Evolutionary conservation across 148 eudicot genomes (phyloP), one percentile per base, ranked within the genome.

Genomic region (Cornus controversa): DNA sequence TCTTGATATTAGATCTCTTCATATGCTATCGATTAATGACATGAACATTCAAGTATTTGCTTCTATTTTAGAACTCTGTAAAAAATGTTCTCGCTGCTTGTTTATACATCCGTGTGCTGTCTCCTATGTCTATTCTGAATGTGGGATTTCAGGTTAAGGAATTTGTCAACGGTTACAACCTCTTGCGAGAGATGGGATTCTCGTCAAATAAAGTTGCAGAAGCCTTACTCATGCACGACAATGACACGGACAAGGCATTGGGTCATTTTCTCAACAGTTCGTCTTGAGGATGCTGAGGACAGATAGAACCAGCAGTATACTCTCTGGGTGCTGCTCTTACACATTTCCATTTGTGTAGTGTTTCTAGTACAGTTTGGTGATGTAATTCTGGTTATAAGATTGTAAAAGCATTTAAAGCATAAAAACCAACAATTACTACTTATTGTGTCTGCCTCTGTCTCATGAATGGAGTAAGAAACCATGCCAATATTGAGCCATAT

Each of bases 131-230:
- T 3, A 47, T 45, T 40, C 45, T 37, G 47, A 36, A 7, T 6
- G 25, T 23, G 5, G 18, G 37, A 25, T 47, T 50, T 42, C 82
- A 96, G 99, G 96, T 96, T 16, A 90, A 83, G 81, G 97, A 91
- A 74, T 96, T 96, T 78, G 92, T 77, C 64, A 85, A 85, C 72
- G 99, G 91, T 31, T 96, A 75, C 82, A 87, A 84, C 11, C 85
- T 85, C 47, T 86, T 96, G 80, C 86, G 89, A 73, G 99, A 96
- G 66, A 96, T 96, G 99, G 99, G 99, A 6, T 96, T 96, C 84
- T 67, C 96, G 58, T 82, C 98, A 2, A 91, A 84, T 71, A 91
- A 77, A 75, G 94, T 96, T 76, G 93, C 86, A 15, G 98, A 96
- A 70, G 99, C 90, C 26, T 87, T 96, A 57, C 83, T 90, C 65